Percentiles rank a stretch among this genome's conserved stretches.
These are phyloP conservation scores for Micractinium conductrix DNA, from an alignment of 139 green algal genomes.

Conservation along the genomic window DNA sequence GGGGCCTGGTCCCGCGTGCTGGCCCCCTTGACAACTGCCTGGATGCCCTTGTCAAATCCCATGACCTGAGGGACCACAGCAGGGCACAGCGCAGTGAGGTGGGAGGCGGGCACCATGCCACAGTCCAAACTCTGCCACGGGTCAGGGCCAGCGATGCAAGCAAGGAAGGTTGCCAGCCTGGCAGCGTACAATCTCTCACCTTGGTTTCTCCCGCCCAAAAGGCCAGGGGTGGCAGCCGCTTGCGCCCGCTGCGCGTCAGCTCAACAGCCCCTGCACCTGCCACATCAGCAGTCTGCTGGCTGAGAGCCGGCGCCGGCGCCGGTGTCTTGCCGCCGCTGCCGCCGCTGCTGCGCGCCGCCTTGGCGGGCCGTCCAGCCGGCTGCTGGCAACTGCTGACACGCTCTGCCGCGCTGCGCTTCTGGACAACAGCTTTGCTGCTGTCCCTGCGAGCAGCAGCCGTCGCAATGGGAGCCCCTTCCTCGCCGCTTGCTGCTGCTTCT, in stretches of 20 bases:
- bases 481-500: neutral
- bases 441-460: neutral
- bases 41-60: neutral
- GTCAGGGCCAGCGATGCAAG: neutral
- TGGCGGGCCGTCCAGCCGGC: neutral
- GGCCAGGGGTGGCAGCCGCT: constrained; percentile 19
- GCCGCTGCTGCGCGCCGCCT: neutral
- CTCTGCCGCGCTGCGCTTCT: neutral
- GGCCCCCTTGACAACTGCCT: neutral
- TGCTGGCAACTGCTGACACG: neutral
- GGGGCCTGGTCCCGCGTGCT: neutral
- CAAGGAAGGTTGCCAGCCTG: neutral
- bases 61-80: neutral
- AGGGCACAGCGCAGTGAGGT: no score
- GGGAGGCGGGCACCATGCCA: no score
- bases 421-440: neutral
- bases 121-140: no score
- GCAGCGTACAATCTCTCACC: neutral
- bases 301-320: neutral
- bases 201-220: constrained; percentile 29
- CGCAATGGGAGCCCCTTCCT: neutral
- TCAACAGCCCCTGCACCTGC: neutral
- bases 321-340: neutral
- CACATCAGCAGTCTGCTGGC: neutral
- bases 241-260: constrained; percentile 6